phyloP scores from a whole-genome alignment of 1,139 yeast species.

The Debaryomyces nepalensis region DNA sequence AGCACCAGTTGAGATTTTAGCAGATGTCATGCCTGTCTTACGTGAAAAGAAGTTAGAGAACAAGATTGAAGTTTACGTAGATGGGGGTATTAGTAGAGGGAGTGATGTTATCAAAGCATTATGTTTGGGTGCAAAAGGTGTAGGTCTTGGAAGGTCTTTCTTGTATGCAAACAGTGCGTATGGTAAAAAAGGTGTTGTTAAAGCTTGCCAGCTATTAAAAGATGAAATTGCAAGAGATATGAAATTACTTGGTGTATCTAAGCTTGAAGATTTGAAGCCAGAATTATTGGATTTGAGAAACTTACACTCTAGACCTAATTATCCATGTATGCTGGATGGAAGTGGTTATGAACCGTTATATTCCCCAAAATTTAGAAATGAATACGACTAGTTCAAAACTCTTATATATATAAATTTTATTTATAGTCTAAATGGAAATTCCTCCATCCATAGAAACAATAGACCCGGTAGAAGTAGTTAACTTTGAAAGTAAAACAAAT shows the following conservation, averaged over 20 bases:
- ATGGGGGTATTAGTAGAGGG: constrained; percentile 62
- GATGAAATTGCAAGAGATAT: constrained; percentile 50
- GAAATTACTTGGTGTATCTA: constrained; percentile 52
- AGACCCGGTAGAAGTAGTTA: constrained; percentile 37
- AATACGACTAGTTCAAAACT: background rate
- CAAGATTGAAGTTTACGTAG: constrained; percentile 50
- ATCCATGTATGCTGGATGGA: constrained; percentile 17
- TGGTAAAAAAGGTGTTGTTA: constrained; percentile 54
- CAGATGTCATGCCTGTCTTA: constrained; percentile 48
- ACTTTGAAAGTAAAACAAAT: constrained; percentile 33
- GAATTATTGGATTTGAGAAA: constrained; percentile 22
- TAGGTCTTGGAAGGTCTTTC: constrained; percentile 54
- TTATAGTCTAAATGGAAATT: constrained; percentile 19
- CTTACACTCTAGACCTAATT: constrained; percentile 14
- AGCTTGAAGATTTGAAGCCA: constrained; percentile 38
- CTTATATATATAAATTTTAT: background rate
- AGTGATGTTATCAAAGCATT: constrained; percentile 58
- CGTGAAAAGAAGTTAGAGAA: constrained; percentile 38
- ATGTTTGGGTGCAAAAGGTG: constrained; percentile 61
- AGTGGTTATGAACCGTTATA: constrained; percentile 20
- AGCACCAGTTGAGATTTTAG: constrained; percentile 54
- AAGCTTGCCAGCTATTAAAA: constrained; percentile 47
- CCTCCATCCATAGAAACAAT: constrained; percentile 36
- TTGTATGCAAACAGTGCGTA: constrained; percentile 51
- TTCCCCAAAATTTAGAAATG: constrained; percentile 19